Evolutionary conservation across 2,329 filamentous ascomycete species (phyloP).

Genomic region (Chaetomium sp.): DNA sequence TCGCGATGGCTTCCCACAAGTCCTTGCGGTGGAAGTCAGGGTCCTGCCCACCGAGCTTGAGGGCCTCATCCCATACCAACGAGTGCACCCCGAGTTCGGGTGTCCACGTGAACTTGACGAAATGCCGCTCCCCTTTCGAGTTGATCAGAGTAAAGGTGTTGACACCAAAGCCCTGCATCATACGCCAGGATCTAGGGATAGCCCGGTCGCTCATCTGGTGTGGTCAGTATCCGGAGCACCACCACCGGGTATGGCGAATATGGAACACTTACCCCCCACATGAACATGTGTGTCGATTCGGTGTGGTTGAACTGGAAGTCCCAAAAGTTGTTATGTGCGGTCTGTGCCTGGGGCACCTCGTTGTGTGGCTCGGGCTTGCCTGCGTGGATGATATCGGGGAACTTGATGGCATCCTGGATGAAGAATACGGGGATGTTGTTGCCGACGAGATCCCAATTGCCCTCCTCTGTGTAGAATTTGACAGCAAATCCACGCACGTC

Average conservation of each 20-base stretch:
- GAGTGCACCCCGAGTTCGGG: constrained; percentile 63
- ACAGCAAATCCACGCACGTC: constrained; percentile 80
- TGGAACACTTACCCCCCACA: constrained; percentile 68
- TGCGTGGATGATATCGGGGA: constrained; percentile 65
- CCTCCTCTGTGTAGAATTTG: constrained; percentile 77
- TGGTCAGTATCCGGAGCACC: background rate
- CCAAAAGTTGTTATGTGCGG: constrained; percentile 76
- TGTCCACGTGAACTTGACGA: constrained; percentile 78
- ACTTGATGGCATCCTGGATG: constrained; percentile 75
- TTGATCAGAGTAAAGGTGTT: constrained; percentile 76
- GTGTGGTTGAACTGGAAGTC: constrained; percentile 69
- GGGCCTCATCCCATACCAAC: constrained; percentile 37
- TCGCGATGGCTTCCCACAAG: constrained; percentile 36
- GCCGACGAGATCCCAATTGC: constrained; percentile 74
- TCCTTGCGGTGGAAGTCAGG: constrained; percentile 38
- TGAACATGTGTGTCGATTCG: constrained; percentile 76
- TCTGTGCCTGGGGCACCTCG: constrained; percentile 71
- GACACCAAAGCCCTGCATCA: constrained; percentile 87
- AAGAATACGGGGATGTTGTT: constrained; percentile 79
- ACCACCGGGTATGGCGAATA: accelerated
- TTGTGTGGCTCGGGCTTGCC: constrained; percentile 71
- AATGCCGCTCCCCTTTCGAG: constrained; percentile 66
- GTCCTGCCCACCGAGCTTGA: constrained; percentile 36
- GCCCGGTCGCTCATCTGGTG: constrained; percentile 68
- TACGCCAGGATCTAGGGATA: constrained; percentile 74